A percentile compares a stretch with the other conserved stretches of the same genome.
Evolutionary conservation across 1,284 basidiomycete species (phyloP).

Genomic region (Ustilago vetiveriae): DNA sequence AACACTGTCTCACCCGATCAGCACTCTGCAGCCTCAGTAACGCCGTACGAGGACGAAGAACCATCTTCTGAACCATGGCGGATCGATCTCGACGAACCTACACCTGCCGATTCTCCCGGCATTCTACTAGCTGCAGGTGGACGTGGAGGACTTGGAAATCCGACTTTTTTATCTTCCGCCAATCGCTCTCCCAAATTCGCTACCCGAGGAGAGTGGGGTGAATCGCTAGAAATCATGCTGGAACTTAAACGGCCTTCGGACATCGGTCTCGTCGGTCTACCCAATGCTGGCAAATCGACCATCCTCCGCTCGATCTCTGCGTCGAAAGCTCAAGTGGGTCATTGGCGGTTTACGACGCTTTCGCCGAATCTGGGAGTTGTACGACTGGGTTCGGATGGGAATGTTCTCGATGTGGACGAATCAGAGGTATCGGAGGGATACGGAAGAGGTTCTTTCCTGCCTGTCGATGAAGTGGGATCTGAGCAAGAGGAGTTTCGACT

Average conservation of each 20-base stretch:
- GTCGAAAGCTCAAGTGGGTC: slow-evolving; percentile 82
- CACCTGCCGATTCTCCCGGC: slow-evolving; percentile 52
- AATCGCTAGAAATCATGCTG: slow-evolving; percentile 82
- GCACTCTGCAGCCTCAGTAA: slow-evolving; percentile 41
- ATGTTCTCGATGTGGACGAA: slow-evolving; percentile 34
- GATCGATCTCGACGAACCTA: slow-evolving; percentile 55
- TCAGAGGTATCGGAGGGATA: slow-evolving; percentile 39
- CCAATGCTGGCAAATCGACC: slow-evolving; percentile 84
- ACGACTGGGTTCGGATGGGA: slow-evolving; percentile 76
- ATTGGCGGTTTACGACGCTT: slow-evolving; percentile 92
- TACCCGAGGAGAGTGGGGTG: slow-evolving; percentile 77
- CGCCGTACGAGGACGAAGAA: slow-evolving; percentile 31
- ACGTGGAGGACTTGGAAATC: slow-evolving; percentile 86
- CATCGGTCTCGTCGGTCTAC: slow-evolving; percentile 92
- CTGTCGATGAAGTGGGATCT: background rate
- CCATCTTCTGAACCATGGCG: slow-evolving; percentile 31
- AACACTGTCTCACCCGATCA: slow-evolving; percentile 9
- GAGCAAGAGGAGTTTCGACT: slow-evolving; percentile 79
- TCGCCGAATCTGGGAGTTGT: slow-evolving; percentile 95
- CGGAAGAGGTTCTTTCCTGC: slow-evolving; percentile 18
- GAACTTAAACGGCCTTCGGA: slow-evolving; percentile 95
- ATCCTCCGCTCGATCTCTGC: slow-evolving; percentile 88
- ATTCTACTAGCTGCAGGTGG: slow-evolving; percentile 74
- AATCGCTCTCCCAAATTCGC: slow-evolving; percentile 68
- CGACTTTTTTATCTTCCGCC: slow-evolving; percentile 76